Percentiles rank a stretch among this genome's conserved stretches.
These are phyloP conservation scores for Martiniozyma asiatica DNA, from an alignment of 1,139 yeast species.

Conservation along the genomic window DNA sequence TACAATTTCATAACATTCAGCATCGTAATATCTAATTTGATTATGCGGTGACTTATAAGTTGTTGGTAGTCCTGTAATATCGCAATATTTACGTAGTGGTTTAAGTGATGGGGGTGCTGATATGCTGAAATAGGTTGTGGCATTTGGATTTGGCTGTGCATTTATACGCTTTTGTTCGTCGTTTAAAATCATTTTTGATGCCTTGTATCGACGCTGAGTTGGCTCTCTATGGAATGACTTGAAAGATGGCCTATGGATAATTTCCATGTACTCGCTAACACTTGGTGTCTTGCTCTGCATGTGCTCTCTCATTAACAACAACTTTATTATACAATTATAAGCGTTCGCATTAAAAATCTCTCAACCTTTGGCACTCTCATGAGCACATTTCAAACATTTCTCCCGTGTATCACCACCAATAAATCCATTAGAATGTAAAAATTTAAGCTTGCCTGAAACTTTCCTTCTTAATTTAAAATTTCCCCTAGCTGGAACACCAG, in stretches of 20 bases:
- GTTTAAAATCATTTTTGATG: slow-evolving; percentile 58
- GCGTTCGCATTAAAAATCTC: too few relatives aligned
- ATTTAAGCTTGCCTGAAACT: slow-evolving; percentile 72
- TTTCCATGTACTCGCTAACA: slow-evolving; percentile 24
- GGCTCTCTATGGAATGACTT: too few relatives aligned
- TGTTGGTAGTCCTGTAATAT: slow-evolving; percentile 81
- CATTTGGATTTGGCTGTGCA: slow-evolving; percentile 26
- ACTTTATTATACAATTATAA: too few relatives aligned
- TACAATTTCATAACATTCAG: slow-evolving; percentile 72
- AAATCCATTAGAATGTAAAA: slow-evolving; percentile 92
- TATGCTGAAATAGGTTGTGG: slow-evolving; percentile 50
- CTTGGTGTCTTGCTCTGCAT: slow-evolving; percentile 2
- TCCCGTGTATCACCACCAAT: slow-evolving; percentile 78
- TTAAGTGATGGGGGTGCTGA: slow-evolving; percentile 81
- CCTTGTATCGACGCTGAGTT: slow-evolving; percentile 67
- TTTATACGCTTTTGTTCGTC: slow-evolving; percentile 63
- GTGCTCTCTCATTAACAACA: too few relatives aligned
- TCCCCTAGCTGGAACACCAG: slow-evolving; percentile 68
- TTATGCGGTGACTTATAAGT: slow-evolving; percentile 66
- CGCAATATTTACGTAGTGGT: slow-evolving; percentile 82
- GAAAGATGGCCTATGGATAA: too few relatives aligned
- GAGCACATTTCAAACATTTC: slow-evolving; percentile 71
- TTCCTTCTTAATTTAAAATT: slow-evolving; percentile 77
- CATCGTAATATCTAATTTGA: slow-evolving; percentile 68
- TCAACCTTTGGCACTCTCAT: too few relatives aligned